Base-by-base conservation (phyloP, 257 asterid species). In the Eucommia ulmoides region DNA sequence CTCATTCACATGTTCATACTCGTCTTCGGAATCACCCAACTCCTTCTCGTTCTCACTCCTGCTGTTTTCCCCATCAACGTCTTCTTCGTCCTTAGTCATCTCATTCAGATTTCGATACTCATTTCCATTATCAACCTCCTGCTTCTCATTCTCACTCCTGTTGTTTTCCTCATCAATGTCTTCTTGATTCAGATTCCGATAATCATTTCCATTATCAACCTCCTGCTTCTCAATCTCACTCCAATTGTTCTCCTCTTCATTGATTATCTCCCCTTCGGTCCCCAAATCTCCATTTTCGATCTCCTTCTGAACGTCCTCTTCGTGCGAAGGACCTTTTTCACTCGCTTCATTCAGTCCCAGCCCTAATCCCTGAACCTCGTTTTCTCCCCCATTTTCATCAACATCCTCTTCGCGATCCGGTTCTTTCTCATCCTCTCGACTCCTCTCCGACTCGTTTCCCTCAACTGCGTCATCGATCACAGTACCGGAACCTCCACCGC, bases 1-100 rank as follows among this genome's bases (percentile, higher is more conserved):
- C 11, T 51, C 70, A 59, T 47, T 54, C 20, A 48, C 60, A 45
- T 20, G 49, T 38, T 54, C 65, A 47, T 60, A 67, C 19, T 24
- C 73, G 45, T 54, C 61, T 22, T 22, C 46, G 14, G 33, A 45
- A 20, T 7, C 63, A 19, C 16, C 53, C 47, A 20, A 46, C 50
- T 46, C 52, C 26, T 18, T 53, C 50, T 50, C 49, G 19, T 11
- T 49, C 22, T 10, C 44, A 35, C 1, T 61, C 54, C 50, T n/a
- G n/a, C n/a, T n/a, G n/a, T n/a, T n/a, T n/a, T n/a, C n/a, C n/a
- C n/a, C n/a, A n/a, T n/a, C n/a, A n/a, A n/a, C n/a, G n/a, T n/a
- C n/a, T n/a, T n/a, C n/a, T n/a, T 7, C 38, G 12, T 7, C 12
- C 38, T 12, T 29, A 29, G 38, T 12, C 38, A 5, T 12, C 7